These are phyloP conservation scores for Neofusicoccum kwambonambiense DNA, from an alignment of 2,329 filamentous ascomycete genomes.

Conservation along the genomic window DNA sequence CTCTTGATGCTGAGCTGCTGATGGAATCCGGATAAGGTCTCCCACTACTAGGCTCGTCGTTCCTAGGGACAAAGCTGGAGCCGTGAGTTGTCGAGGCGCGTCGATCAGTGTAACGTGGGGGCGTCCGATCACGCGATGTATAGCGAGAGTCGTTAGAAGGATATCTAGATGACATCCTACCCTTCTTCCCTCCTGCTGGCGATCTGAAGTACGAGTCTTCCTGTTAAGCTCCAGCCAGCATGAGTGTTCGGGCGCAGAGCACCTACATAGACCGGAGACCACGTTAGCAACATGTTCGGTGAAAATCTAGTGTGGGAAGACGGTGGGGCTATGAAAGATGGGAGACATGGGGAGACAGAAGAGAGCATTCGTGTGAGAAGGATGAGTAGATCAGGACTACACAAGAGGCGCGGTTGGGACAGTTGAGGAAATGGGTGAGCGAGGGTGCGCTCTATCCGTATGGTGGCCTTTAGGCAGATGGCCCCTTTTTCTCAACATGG, in stretches of 20 bases:
- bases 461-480: background rate
- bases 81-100: slow-evolving; percentile 64
- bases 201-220: slow-evolving; percentile 30
- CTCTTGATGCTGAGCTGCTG: slow-evolving; percentile 39
- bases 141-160: slow-evolving; percentile 22
- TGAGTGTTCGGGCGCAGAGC: slow-evolving; percentile 11
- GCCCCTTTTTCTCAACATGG: background rate
- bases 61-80: slow-evolving; percentile 53
- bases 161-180: slow-evolving; percentile 25
- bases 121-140: slow-evolving; percentile 44
- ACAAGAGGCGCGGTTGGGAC: too few species aligned
- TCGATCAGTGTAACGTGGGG: slow-evolving; percentile 64
- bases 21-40: slow-evolving; percentile 31
- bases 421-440: too few species aligned
- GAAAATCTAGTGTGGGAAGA: background rate
- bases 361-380: too few species aligned
- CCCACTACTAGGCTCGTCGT: slow-evolving; percentile 32
- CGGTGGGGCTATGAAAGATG: background rate
- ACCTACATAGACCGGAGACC: background rate
- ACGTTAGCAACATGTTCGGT: background rate
- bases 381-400: too few species aligned
- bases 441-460: background rate
- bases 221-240: slow-evolving; percentile 3
- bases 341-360: background rate
- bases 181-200: slow-evolving; percentile 27